These are phyloP conservation scores for Carex littledalei DNA, from an alignment of 176 grass and related monocot genomes.

Conservation along the genomic window DNA sequence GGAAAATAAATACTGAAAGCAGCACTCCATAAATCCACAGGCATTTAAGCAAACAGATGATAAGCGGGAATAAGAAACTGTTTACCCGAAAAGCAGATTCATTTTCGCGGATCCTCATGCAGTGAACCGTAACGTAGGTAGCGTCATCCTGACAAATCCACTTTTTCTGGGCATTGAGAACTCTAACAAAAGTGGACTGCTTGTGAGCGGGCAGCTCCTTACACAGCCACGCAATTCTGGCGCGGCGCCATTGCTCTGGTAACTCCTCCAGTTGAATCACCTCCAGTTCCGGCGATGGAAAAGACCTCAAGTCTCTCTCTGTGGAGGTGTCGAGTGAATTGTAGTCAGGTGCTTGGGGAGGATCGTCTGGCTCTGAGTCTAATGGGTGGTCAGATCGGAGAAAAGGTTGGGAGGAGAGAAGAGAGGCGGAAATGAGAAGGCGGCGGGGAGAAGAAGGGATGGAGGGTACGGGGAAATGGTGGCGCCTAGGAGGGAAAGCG, in stretches of 20 bases:
- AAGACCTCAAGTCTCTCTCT: conserved; percentile 37
- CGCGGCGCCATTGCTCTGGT: conserved; percentile 88
- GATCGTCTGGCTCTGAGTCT: conserved; percentile 21
- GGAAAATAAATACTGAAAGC: background rate
- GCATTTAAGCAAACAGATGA: conserved; percentile 29
- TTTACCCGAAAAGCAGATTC: conserved; percentile 77
- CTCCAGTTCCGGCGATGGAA: conserved; percentile 55
- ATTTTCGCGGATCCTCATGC: conserved; percentile 82
- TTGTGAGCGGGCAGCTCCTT: conserved; percentile 98
- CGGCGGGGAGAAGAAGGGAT: conserved; percentile 10
- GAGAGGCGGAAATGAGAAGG: background rate
- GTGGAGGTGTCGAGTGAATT: conserved; percentile 30
- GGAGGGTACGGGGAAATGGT: conserved; percentile 23
- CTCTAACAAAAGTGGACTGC: conserved; percentile 77
- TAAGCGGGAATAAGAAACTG: background rate
- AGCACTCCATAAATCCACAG: background rate
- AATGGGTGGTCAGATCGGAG: background rate
- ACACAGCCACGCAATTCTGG: conserved; percentile 94
- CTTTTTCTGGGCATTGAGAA: conserved; percentile 95
- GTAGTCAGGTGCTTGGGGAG: conserved; percentile 29
- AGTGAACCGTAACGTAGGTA: conserved; percentile 82
- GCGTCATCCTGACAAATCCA: conserved; percentile 86
- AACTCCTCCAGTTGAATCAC: conserved; percentile 80
- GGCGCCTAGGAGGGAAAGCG: conserved; percentile 28
- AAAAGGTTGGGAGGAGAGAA: conserved; percentile 4